These are phyloP conservation scores for Geosmithia morbida DNA, from an alignment of 2,329 filamentous ascomycete genomes.

Conservation along the genomic window DNA sequence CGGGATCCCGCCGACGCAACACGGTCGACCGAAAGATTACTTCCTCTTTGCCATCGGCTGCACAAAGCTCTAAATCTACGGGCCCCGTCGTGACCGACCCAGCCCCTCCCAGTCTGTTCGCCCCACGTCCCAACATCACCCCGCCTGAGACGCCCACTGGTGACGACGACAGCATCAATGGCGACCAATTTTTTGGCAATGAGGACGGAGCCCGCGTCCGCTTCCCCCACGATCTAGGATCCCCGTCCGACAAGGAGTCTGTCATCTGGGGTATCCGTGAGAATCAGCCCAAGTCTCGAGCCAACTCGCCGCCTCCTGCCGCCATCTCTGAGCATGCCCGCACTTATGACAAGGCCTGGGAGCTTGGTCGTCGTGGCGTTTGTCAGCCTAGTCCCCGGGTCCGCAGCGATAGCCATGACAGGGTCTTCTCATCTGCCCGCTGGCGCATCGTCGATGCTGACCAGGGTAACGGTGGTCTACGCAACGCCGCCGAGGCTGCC, in stretches of 20 bases:
- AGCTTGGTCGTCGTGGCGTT: conserved; percentile 41
- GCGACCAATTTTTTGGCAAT: conserved; percentile 33
- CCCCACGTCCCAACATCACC: conserved; percentile 30
- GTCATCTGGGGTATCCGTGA: conserved; percentile 62
- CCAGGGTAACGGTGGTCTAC: conserved; percentile 83
- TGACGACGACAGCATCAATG: conserved; percentile 21
- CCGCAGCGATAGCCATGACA: conserved; percentile 50
- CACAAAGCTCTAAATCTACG: conserved; percentile 6
- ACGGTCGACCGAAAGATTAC: conserved; percentile 11
- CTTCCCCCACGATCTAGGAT: conserved; percentile 36
- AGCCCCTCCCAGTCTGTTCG: conserved; percentile 35
- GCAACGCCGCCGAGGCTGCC: conserved; percentile 74
- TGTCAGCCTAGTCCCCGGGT: conserved; percentile 35
- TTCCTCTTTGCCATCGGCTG: conserved; percentile 12
- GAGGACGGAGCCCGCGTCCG: conserved; percentile 43
- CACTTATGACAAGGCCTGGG: conserved; percentile 40
- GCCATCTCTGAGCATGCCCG: conserved; percentile 58
- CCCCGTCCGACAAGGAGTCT: conserved; percentile 60
- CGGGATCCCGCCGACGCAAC: conserved; percentile 12
- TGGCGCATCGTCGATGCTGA: conserved; percentile 78
- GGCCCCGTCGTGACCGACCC: conserved; percentile 8
- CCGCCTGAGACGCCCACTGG: conserved; percentile 41
- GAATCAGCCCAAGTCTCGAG: conserved; percentile 67
- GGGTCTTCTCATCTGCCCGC: conserved; percentile 59
- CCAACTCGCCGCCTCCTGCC: conserved; percentile 59